phyloP scores from a whole-genome alignment of 176 grass and related monocot genomes.

The Poa annua region DNA sequence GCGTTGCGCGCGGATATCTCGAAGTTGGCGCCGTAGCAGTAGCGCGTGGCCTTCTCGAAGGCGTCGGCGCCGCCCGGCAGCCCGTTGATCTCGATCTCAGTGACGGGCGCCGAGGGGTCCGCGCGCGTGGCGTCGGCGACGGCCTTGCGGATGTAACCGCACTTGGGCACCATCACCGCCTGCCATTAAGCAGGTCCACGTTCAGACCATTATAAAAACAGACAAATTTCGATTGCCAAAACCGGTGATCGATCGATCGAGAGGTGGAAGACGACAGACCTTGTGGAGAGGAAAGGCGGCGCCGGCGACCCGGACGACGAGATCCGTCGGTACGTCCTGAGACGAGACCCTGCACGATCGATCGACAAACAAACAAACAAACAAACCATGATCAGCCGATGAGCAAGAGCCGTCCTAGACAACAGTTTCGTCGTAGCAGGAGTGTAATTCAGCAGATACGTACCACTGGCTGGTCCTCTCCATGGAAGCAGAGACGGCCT shows the following conservation, averaged over 20 bases:
- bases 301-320: constrained; percentile 57
- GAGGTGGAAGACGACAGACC: constrained; percentile 28
- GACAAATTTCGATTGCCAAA: neutral
- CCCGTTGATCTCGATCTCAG: constrained; percentile 50
- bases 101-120: constrained; percentile 3
- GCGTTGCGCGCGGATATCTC: constrained; percentile 76
- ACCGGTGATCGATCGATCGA: no score
- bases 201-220: constrained; percentile 15
- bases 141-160: constrained; percentile 63
- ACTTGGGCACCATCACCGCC: constrained; percentile 80
- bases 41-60: constrained; percentile 73
- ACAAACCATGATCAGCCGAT: neutral
- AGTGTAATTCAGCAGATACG: neutral
- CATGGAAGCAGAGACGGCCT: constrained; percentile 46
- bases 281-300: constrained; percentile 83
- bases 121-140: constrained; percentile 39
- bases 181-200: neutral
- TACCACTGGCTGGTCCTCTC: constrained; percentile 82
- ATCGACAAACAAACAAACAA: neutral
- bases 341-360: constrained; percentile 53
- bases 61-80: constrained; percentile 66
- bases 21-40: constrained; percentile 83
- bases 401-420: neutral
- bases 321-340: constrained; percentile 59
- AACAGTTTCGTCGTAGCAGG: neutral